Conservation (phyloP, 108 stramenopile species). For the Schizochytrium sp. region DNA sequence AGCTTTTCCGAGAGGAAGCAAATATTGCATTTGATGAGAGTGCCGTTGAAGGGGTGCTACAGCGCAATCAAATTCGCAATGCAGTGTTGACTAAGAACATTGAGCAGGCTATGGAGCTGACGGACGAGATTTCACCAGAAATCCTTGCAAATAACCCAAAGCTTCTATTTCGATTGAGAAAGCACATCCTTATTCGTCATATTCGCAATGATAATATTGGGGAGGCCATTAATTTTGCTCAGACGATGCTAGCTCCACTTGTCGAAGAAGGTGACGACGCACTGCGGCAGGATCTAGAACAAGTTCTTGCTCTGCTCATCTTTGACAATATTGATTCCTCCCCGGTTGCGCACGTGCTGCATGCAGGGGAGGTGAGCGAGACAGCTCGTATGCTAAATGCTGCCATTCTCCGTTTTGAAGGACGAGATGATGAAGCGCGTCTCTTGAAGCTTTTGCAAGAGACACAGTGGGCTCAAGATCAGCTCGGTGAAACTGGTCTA, state of each 20-base stretch:
- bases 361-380: background rate
- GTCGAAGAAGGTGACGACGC: background rate
- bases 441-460: background rate
- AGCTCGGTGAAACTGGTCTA: background rate
- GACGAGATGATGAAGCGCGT: background rate
- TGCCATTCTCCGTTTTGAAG: background rate
- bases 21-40: background rate
- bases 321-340: background rate
- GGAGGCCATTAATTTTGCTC: slow-evolving; percentile 51
- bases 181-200: background rate
- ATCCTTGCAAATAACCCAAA: background rate
- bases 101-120: slow-evolving; percentile 33
- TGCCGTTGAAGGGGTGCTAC: background rate
- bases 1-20: background rate
- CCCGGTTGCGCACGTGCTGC: background rate
- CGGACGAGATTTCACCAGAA: background rate
- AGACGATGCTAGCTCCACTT: slow-evolving; percentile 19
- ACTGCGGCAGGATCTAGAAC: slow-evolving; percentile 7
- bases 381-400: slow-evolving; percentile 15
- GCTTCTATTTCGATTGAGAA: slow-evolving; percentile 25
- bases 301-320: slow-evolving; percentile 38
- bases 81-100: background rate
- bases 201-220: background rate
- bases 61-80: background rate
- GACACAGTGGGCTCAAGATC: slow-evolving; percentile 11